Percentiles rank a stretch among this genome's conserved stretches.
Conservation (phyloP, 2,329 filamentous ascomycete genomes). For the Hymenotorrendiella dingleyae region DNA sequence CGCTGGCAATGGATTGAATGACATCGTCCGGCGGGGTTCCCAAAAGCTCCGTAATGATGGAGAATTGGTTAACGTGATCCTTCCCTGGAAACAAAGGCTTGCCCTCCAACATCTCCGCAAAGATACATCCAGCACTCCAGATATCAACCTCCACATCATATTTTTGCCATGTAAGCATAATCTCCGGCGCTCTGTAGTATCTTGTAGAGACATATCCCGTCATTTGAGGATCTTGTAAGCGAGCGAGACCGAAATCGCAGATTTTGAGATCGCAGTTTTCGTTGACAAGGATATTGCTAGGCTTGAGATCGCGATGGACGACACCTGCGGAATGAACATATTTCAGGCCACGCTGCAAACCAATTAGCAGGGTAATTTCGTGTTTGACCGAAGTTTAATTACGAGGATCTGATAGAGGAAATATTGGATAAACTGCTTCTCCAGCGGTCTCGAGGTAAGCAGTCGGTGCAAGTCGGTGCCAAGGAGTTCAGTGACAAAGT, state of each 20-base stretch:
- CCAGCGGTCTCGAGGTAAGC: conserved; percentile 87
- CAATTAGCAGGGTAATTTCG: conserved; percentile 12
- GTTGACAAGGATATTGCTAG: conserved; percentile 98
- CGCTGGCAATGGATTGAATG: conserved; percentile 96
- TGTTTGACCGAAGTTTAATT: conserved; percentile 30
- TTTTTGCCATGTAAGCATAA: conserved; percentile 99
- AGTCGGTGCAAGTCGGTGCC: conserved; percentile 95
- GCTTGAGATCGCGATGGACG: conserved; percentile 95
- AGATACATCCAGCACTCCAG: conserved; percentile 98
- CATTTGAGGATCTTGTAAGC: conserved; percentile 99
- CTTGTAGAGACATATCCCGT: conserved; percentile 97
- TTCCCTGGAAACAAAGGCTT: conserved; percentile 98
- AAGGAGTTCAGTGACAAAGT: conserved; percentile 96
- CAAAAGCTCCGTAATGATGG: conserved; percentile 95
- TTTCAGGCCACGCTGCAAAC: conserved; percentile 79
- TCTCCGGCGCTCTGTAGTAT: conserved; percentile 98
- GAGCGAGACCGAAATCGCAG: conserved; percentile 95
- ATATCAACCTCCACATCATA: conserved; percentile 99
- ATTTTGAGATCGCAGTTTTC: conserved; percentile 99
- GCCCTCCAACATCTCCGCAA: conserved; percentile 98
- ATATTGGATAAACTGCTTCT: conserved; percentile 99
- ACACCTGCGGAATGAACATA: conserved; percentile 98
- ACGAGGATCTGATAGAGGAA: conserved; percentile 99
- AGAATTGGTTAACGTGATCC: conserved; percentile 99
- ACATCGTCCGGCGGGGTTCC: conserved; percentile 97